phyloP scores from a whole-genome alignment of 768 basidiomycete genomes.

The Lepiota subincarnata region DNA sequence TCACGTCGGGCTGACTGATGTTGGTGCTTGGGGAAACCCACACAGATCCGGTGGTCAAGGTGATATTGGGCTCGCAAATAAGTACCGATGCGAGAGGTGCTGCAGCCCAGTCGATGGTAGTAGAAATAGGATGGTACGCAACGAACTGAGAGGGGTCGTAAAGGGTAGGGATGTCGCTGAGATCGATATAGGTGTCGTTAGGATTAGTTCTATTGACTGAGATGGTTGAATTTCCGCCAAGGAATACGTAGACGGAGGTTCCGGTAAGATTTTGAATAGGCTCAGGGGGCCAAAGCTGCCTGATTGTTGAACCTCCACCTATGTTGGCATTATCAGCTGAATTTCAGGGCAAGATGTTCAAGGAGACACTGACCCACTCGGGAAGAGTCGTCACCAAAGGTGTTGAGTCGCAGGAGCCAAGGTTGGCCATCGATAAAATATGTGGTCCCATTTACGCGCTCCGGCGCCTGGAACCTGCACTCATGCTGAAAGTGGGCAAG shows the following conservation, averaged over 20 bases:
- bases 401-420: not conserved
- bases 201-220: not conserved
- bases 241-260: not conserved
- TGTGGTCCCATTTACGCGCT: not conserved
- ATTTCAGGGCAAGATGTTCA: not conserved
- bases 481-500: not conserved
- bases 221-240: not conserved
- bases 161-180: not conserved
- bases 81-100: constrained; percentile 1
- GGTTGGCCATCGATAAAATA: not conserved
- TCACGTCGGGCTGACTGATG: not conserved
- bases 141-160: not conserved
- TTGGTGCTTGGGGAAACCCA: not conserved
- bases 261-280: not conserved
- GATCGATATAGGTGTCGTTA: not conserved
- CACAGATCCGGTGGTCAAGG: not conserved
- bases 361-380: not conserved
- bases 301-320: not conserved
- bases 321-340: not conserved
- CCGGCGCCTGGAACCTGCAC: not conserved
- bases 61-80: not conserved
- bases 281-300: constrained; percentile 1
- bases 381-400: not conserved
- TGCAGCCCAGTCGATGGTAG: not conserved
- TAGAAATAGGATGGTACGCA: not conserved